Evolutionary conservation across 768 basidiomycete species (phyloP), one percentile per base, ranked within the genome.

Genomic region (Russula ochroleuca): DNA sequence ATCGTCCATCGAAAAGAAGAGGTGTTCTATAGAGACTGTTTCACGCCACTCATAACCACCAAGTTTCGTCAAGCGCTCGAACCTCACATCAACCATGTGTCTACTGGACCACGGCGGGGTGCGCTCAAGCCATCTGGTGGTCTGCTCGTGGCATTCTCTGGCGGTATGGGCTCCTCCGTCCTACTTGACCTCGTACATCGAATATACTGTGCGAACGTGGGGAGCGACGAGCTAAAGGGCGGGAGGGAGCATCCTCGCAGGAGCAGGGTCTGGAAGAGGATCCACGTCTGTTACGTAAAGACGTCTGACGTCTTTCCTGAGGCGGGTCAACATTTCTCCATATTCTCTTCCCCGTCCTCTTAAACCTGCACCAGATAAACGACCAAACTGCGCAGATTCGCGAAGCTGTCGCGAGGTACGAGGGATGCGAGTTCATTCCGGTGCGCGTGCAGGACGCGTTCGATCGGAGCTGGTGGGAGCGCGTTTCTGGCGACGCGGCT

Each of bases 381-480:
- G 84, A 88, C 69, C 76, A 80, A 67, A 85, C 80, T 0, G 77
- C 83, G 25, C 83, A 83, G 37, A 76, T 86, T 21, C 75, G 74
- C 19, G 67, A 71, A 1, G 70, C 79, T n/a, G 76, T 87, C 17
- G 70, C 77, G 45, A 72, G 74, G n/a, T 84, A 85, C 60, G 72
- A 75, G 6, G 75, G 73, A 38, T 75, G 87, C 64, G 81, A 85
- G 23, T 86, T 88, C 62, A 70, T 89, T 40, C 78, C 84, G 1
- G 70, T 92, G 51, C 81, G 83, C 14, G 71, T 93, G 52, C 88
- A 92, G 72, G 80, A 90, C 72, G 88, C 88, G 1, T 93, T 93
- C 69, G 84, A 87, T 70, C 71, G 72, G 19, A 67, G 71, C 17
- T 91, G 89, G 89, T 91, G 88, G 88, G 68, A 75, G 51, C 73